Conservation (phyloP, 768 basidiomycete genomes). For the Leccinum boreale region DNA sequence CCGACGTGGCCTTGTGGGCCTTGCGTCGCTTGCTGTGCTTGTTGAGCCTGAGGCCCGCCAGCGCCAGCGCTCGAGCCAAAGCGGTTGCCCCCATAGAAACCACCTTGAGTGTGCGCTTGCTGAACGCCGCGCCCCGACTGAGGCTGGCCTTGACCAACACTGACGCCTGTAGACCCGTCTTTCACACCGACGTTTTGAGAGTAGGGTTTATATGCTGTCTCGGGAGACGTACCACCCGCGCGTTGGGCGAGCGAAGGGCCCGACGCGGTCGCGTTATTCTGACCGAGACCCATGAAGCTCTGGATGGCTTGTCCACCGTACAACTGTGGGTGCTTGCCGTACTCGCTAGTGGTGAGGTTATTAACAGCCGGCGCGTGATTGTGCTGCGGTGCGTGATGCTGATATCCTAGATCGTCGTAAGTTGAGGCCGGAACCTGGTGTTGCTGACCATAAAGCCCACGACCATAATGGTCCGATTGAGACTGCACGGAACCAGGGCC, state of each 20-base stretch:
- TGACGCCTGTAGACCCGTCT: constrained; percentile 51
- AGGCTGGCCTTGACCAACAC: constrained; percentile 34
- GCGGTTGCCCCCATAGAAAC: constrained; percentile 44
- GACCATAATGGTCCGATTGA: constrained; percentile 58
- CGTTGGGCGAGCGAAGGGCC: constrained; percentile 47
- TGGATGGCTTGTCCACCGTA: constrained; percentile 60
- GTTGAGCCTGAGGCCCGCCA: constrained; percentile 47
- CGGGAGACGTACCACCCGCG: constrained; percentile 56
- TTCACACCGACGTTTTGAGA: constrained; percentile 49
- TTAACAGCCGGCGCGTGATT: constrained; percentile 49
- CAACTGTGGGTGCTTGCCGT: constrained; percentile 43
- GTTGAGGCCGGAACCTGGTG: constrained; percentile 41
- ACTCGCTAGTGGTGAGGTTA: constrained; percentile 40
- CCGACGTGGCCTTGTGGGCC: constrained; percentile 42
- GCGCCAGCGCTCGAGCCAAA: constrained; percentile 43
- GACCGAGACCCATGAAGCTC: constrained; percentile 66
- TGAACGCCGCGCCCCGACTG: constrained; percentile 45
- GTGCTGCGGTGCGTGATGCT: constrained; percentile 53
- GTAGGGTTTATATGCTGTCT: constrained; percentile 75
- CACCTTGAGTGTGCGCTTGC: constrained; percentile 40
- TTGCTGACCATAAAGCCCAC: constrained; percentile 65
- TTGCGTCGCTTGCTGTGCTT: constrained; percentile 36
- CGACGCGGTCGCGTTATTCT: constrained; percentile 37
- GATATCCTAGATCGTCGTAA: constrained; percentile 52
- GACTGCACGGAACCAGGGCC: constrained; percentile 50